Evolutionary conservation across 495 filamentous ascomycete genomes (phyloP).

Genomic region (Terfezia boudieri): DNA sequence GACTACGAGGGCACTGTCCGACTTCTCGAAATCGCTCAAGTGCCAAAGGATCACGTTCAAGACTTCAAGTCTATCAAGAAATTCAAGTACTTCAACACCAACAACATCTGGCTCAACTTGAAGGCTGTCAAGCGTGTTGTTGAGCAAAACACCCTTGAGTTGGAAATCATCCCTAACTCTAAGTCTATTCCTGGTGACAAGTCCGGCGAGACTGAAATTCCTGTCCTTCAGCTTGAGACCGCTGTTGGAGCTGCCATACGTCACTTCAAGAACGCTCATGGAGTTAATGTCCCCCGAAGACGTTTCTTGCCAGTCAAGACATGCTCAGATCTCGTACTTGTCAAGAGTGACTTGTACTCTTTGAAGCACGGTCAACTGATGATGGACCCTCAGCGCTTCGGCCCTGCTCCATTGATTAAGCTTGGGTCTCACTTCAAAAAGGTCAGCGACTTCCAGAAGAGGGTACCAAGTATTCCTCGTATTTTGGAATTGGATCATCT

Average conservation of each 20-base stretch:
- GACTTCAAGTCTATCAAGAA: slow-evolving; percentile 99
- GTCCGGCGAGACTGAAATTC: slow-evolving; percentile 96
- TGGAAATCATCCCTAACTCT: slow-evolving; percentile 99
- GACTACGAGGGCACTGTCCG: slow-evolving; percentile 94
- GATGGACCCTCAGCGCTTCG: slow-evolving; percentile 89
- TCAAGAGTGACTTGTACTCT: slow-evolving; percentile 99
- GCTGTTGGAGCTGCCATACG: slow-evolving; percentile 96
- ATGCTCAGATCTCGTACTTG: slow-evolving; percentile 96
- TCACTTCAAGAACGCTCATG: slow-evolving; percentile 95
- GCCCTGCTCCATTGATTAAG: slow-evolving; percentile 98
- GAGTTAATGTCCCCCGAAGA: slow-evolving; percentile 92
- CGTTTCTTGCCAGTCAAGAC: slow-evolving; percentile 99
- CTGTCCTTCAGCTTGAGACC: slow-evolving; percentile 94
- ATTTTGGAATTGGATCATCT: slow-evolving; percentile 96
- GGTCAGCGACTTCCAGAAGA: slow-evolving; percentile 98
- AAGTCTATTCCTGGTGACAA: slow-evolving; percentile 97
- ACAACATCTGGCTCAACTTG: slow-evolving; percentile 99
- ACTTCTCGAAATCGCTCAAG: slow-evolving; percentile 94
- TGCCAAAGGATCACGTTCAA: slow-evolving; percentile 99
- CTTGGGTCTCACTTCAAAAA: slow-evolving; percentile 99
- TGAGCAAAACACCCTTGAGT: slow-evolving; percentile 92
- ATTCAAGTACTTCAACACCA: slow-evolving; percentile 99
- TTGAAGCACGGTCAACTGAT: slow-evolving; percentile 95
- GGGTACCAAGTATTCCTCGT: slow-evolving; percentile 85
- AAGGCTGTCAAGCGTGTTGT: slow-evolving; percentile 96